phyloP scores from a whole-genome alignment of 2,329 filamentous ascomycete species.

The Ophiostoma triangulosporum region DNA sequence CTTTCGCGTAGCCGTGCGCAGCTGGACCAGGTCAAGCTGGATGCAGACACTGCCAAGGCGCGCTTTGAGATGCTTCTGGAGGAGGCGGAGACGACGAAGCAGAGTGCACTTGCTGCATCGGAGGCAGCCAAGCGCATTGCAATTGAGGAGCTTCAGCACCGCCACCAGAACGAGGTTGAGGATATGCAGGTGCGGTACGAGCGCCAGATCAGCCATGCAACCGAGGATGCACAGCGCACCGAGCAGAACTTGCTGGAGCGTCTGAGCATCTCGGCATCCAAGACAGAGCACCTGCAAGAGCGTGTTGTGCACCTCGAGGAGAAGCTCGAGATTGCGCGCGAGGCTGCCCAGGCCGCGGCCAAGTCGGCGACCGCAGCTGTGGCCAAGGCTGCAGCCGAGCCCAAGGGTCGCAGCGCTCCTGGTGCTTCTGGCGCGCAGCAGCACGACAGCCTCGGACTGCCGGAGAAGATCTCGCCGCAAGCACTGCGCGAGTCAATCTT shows the following conservation, averaged over 20 bases:
- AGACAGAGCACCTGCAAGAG: conserved; percentile 74
- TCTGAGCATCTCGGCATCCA: conserved; percentile 69
- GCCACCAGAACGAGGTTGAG: conserved; percentile 56
- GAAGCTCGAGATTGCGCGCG: conserved; percentile 77
- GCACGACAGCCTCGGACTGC: conserved; percentile 36
- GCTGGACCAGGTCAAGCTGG: conserved; percentile 63
- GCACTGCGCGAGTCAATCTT: conserved; percentile 91
- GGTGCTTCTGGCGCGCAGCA: conserved; percentile 15
- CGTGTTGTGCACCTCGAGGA: conserved; percentile 76
- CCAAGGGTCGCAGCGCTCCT: conserved; percentile 7
- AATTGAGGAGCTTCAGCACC: conserved; percentile 36
- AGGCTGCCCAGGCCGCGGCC: conserved; percentile 72
- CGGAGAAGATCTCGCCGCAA: conserved; percentile 86
- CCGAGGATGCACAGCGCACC: conserved; percentile 68
- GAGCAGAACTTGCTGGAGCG: conserved; percentile 72
- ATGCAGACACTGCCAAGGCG: conserved; percentile 67
- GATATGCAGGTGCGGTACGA: conserved; percentile 65
- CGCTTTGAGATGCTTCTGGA: conserved; percentile 76
- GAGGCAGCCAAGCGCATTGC: conserved; percentile 27
- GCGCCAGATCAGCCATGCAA: conserved; percentile 55
- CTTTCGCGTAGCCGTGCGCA: conserved; percentile 58
- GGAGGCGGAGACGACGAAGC: conserved; percentile 57
- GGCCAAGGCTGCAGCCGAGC: conserved; percentile 35
- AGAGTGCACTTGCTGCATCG: conserved; percentile 3
- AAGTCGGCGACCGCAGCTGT: conserved; percentile 53